phyloP scores from a whole-genome alignment of 1,139 yeast genomes.

The Geotrichum cucujoidarum region DNA sequence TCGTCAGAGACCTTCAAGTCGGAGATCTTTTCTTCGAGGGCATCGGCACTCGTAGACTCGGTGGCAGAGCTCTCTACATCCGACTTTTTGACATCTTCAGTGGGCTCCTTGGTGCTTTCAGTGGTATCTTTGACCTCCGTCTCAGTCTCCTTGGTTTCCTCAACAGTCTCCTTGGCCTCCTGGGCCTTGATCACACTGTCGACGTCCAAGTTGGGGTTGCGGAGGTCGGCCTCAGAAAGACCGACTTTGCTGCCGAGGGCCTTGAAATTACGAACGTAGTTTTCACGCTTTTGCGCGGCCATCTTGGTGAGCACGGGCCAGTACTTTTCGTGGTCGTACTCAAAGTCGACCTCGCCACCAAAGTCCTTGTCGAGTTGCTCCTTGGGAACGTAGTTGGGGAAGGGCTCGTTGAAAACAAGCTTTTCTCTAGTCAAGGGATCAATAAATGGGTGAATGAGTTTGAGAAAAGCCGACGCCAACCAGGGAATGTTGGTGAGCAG shows the following conservation, averaged over 20 bases:
- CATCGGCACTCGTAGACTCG: not conserved
- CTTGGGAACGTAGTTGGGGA: slow-evolving; percentile 70
- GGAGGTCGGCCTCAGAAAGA: slow-evolving; percentile 72
- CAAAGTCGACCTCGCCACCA: slow-evolving; percentile 80
- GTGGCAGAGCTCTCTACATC: not conserved
- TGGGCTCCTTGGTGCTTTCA: not conserved
- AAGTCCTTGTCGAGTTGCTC: slow-evolving; percentile 79
- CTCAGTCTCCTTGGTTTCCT: not conserved
- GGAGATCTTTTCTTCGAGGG: not conserved
- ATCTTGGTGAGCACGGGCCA: slow-evolving; percentile 69
- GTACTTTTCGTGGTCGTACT: slow-evolving; percentile 69
- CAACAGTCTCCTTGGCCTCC: not conserved
- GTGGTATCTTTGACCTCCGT: not conserved
- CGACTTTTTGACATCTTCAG: not conserved
- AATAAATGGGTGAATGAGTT: slow-evolving; percentile 85
- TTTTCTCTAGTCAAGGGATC: slow-evolving; percentile 93
- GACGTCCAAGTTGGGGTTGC: slow-evolving; percentile 32
- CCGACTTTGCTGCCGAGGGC: slow-evolving; percentile 70
- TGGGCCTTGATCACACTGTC: too few species aligned
- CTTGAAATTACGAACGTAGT: slow-evolving; percentile 58
- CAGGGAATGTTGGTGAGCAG: slow-evolving; percentile 88
- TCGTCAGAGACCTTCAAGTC: not conserved
- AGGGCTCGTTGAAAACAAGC: slow-evolving; percentile 84
- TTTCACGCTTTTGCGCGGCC: slow-evolving; percentile 50
- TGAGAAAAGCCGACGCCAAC: slow-evolving; percentile 85